Conservation (phyloP, 139 green algal species). For the Mesotaenium endlicherianum region DNA sequence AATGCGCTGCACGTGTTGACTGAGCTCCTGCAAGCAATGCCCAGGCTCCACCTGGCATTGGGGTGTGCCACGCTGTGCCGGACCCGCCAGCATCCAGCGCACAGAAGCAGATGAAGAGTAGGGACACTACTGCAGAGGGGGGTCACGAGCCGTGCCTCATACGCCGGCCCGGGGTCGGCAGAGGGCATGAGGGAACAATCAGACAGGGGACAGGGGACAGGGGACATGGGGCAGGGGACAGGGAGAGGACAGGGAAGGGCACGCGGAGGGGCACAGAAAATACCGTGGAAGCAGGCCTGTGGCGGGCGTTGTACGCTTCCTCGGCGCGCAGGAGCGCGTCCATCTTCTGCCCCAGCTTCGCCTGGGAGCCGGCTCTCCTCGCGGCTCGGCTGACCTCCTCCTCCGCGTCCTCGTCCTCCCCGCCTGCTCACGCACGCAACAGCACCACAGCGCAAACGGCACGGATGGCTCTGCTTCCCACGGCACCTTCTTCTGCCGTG, state of each 20-base stretch:
- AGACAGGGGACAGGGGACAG: no score
- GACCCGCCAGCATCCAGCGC: no score
- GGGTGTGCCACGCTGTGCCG: no score
- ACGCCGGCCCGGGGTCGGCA: neutral
- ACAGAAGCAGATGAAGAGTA: neutral
- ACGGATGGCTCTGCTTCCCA: no score
- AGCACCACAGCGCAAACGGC: no score
- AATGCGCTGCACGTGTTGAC: no score
- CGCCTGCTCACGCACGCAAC: no score
- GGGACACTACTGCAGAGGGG: neutral
- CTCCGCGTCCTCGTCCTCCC: slow-evolving; percentile 5
- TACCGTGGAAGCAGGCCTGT: neutral
- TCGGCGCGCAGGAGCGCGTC: neutral
- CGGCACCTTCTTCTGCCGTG: no score
- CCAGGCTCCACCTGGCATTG: no score
- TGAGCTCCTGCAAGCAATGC: no score
- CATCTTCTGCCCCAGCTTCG: slow-evolving; percentile 5
- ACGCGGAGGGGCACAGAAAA: neutral
- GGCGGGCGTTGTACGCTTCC: slow-evolving; percentile 9
- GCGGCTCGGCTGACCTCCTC: neutral
- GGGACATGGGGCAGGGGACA: no score
- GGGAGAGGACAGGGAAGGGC: no score
- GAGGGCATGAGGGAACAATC: neutral
- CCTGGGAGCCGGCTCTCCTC: neutral
- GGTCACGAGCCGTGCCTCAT: neutral